Percentiles rank a stretch among this genome's conserved stretches.
phyloP scores from a whole-genome alignment of 345 rosid species.

The Carallia pectinifolia region DNA sequence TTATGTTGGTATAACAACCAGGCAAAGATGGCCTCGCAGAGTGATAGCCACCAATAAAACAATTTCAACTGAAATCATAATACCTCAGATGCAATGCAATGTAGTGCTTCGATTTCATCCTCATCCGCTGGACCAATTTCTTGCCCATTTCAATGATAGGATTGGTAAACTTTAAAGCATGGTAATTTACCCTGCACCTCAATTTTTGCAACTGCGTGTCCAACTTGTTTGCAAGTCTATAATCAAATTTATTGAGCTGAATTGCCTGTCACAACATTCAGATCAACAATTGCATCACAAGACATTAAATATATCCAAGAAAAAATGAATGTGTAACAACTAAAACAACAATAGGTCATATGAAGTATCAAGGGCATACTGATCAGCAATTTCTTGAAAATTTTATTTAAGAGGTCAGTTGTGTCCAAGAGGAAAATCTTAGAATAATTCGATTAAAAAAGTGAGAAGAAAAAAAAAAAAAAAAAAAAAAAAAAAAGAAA shows the following conservation, averaged over 20 bases:
- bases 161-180: slow-evolving; percentile 82
- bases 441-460: too few relatives aligned
- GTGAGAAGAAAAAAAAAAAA: too few relatives aligned
- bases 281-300: slow-evolving; percentile 8
- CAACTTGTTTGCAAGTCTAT: slow-evolving; percentile 88
- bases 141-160: slow-evolving; percentile 78
- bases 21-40: not conserved
- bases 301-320: not conserved
- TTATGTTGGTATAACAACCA: not conserved
- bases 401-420: too few relatives aligned
- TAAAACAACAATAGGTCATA: not conserved
- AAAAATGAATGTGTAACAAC: not conserved
- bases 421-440: too few relatives aligned
- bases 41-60: not conserved
- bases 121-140: slow-evolving; percentile 67
- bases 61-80: slow-evolving; percentile 3
- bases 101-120: slow-evolving; percentile 69
- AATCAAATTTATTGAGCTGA: slow-evolving; percentile 87
- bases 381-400: too few relatives aligned
- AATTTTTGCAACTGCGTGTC: slow-evolving; percentile 78
- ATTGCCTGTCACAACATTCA: slow-evolving; percentile 56
- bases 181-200: slow-evolving; percentile 94
- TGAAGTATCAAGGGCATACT: too few relatives aligned
- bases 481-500: too few relatives aligned
- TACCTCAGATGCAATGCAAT: slow-evolving; percentile 97